Evolutionary conservation across 345 rosid genomes (phyloP).

Genomic region (Salix dunnii): DNA sequence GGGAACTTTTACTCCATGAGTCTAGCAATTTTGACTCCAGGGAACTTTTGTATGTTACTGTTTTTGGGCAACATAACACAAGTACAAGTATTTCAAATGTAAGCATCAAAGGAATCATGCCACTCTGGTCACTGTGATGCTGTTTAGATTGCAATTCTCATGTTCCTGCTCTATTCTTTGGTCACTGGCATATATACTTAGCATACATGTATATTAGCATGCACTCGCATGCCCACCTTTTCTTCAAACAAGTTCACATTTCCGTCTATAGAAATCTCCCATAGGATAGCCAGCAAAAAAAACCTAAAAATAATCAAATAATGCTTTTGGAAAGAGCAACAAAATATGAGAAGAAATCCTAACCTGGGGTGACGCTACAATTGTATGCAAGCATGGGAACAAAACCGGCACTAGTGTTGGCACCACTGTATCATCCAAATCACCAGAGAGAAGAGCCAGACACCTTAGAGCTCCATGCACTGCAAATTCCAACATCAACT

Average conservation of each 20-base stretch:
- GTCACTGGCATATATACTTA: neutral
- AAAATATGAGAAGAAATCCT: constrained; percentile 22
- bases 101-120: neutral
- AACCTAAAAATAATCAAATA: neutral
- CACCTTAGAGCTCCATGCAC: constrained; percentile 91
- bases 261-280: neutral
- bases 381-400: constrained; percentile 72
- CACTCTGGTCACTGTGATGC: neutral
- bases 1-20: neutral
- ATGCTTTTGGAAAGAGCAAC: neutral
- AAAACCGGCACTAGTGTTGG: constrained; percentile 67
- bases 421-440: constrained; percentile 77
- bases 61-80: neutral
- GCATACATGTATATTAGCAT: neutral
- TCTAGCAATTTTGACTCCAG: neutral
- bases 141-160: neutral
- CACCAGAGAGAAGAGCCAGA: constrained; percentile 75
- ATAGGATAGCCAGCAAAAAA: neutral
- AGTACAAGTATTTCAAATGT: neutral
- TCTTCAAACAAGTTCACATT: neutral
- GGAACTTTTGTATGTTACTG: neutral
- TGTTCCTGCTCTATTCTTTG: neutral
- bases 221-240: neutral
- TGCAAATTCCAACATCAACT: constrained; percentile 28
- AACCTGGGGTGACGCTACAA: constrained; percentile 84